Conservation (phyloP, 805 yeast species). For the Lachancea lanzarotensis region DNA sequence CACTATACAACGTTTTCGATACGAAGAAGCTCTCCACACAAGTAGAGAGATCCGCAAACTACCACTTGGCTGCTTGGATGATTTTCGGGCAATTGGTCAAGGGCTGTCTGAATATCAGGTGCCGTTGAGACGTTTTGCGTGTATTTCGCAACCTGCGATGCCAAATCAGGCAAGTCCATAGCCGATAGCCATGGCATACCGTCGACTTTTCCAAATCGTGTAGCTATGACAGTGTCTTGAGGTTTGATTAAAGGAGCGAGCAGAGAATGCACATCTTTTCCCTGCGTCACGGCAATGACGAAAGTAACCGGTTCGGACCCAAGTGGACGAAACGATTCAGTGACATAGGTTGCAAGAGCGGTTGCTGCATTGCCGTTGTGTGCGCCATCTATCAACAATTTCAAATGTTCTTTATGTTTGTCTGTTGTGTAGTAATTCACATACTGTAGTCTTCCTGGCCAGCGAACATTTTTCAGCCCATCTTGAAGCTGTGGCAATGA, state of each 20-base stretch:
- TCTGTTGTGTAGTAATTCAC: constrained; percentile 29
- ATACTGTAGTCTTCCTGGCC: constrained; percentile 87
- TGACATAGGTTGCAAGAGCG: constrained; percentile 56
- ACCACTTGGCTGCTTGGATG: constrained; percentile 32
- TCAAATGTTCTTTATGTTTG: constrained; percentile 12
- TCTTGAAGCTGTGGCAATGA: constrained; percentile 32
- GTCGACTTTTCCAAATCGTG: constrained; percentile 63
- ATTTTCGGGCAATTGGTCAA: not conserved
- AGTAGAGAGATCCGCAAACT: constrained; percentile 65
- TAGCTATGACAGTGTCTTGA: constrained; percentile 53
- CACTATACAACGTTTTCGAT: not conserved
- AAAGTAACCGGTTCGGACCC: constrained; percentile 36
- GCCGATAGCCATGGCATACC: constrained; percentile 92
- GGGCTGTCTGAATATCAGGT: constrained; percentile 16
- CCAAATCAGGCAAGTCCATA: constrained; percentile 28
- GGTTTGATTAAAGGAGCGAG: constrained; percentile 43
- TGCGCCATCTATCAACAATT: constrained; percentile 75
- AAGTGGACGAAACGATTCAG: constrained; percentile 13
- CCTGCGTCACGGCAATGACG: constrained; percentile 69
- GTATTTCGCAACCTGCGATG: constrained; percentile 22
- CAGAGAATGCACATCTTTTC: constrained; percentile 53
- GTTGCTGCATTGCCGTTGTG: constrained; percentile 82
- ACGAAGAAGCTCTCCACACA: constrained; percentile 48
- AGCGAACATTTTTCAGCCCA: constrained; percentile 52
- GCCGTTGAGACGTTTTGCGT: constrained; percentile 26